Evolutionary conservation across 2,329 filamentous ascomycete species (phyloP), one percentile per base, ranked within the genome.

Genomic region (Colletotrichum sp.): DNA sequence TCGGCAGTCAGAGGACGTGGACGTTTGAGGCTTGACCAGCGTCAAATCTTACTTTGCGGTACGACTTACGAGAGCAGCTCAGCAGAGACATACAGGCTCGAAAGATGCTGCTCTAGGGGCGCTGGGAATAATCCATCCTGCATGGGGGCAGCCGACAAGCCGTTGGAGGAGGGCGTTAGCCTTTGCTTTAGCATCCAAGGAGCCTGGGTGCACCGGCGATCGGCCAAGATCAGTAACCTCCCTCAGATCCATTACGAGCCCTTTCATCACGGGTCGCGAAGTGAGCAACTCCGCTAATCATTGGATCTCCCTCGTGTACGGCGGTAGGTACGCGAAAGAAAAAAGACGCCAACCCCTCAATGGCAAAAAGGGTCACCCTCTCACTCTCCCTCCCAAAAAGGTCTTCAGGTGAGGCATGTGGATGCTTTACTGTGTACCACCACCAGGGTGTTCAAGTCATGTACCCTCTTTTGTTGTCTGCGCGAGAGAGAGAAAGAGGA

Each of bases 1-100:
- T 76, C 73, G 70, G 44, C 73, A 30, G 66, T 18, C 69, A 16
- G 59, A 34, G 39, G 57, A 73, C 62, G 70, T 62, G 62, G 36
- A 18, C 69, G 28, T 72, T 75, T 67, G 72, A 60, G 64, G 55
- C 71, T 69, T 44, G 62, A 36, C 30, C 52, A 21, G 36, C 34
- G 62, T 36, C 36, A 26, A 36, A 72, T 68, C 28, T 68, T 30
- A 52, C 52, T 44, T n/a, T 44, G 39, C 39, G 39, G 39, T n/a
- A n/a, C 39, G 39, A 44, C 39, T 44, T 44, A 44, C 39, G 39
- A 44, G 39, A 44, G 39, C 39, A 44, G 16, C 32, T 34, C 32
- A 36, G 34, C 34, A 44, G 18, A 44, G 18, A 44, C 18, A 44
- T 0, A 44, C 39, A 32, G 30, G 15, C 18, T n/a, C 39, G 39